Evolutionary conservation across 345 rosid species (phyloP).

Genomic region (Aegle marmelos): DNA sequence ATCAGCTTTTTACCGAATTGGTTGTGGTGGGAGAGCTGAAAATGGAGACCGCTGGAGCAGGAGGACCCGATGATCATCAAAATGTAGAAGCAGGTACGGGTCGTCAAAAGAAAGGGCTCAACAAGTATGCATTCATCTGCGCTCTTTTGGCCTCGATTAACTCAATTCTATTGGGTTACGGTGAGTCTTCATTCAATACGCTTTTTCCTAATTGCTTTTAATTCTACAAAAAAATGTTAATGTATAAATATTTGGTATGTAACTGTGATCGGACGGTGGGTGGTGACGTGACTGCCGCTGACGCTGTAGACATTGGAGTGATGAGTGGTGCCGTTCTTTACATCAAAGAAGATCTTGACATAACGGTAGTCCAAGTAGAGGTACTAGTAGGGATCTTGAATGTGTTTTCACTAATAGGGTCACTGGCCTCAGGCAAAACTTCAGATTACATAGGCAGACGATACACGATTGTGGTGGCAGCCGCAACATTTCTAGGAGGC

Average conservation of each 20-base stretch:
- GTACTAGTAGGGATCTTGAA: slow-evolving; percentile 59
- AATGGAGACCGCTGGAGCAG: not conserved
- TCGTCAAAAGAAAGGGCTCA: not conserved
- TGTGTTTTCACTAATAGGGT: slow-evolving; percentile 55
- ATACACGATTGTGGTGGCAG: slow-evolving; percentile 63
- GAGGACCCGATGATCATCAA: not conserved
- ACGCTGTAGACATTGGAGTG: slow-evolving; percentile 56
- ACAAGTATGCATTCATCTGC: slow-evolving; percentile 39
- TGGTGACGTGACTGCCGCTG: too few relatives aligned
- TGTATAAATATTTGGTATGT: too few relatives aligned
- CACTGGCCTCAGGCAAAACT: slow-evolving; percentile 59
- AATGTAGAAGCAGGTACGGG: not conserved
- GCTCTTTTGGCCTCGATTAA: slow-evolving; percentile 48
- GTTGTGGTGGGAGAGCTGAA: not conserved
- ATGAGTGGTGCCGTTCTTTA: slow-evolving; percentile 65
- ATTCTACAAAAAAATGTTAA: not conserved
- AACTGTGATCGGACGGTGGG: too few relatives aligned
- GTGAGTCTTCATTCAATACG: slow-evolving; percentile 8
- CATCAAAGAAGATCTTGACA: slow-evolving; percentile 46
- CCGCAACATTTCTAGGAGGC: slow-evolving; percentile 50
- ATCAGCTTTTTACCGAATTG: not conserved
- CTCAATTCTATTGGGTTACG: slow-evolving; percentile 48
- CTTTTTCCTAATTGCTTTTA: not conserved
- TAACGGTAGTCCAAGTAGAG: slow-evolving; percentile 54
- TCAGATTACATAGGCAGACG: slow-evolving; percentile 72